Conservation (phyloP, 192 early-diverging fungal genomes). For the Entrophospora sp. region DNA sequence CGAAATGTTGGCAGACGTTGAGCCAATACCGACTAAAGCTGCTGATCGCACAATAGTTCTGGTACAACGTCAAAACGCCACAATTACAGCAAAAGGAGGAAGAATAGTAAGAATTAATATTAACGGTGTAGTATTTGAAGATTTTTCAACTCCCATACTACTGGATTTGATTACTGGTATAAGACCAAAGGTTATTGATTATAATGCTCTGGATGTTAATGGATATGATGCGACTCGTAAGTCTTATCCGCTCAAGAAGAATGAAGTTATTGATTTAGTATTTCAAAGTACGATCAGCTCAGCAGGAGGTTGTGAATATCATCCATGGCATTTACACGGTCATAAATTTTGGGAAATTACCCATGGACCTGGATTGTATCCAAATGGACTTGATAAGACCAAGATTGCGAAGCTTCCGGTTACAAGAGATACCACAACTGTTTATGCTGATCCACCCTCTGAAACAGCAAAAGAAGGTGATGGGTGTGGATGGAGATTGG, state of each 20-base stretch:
- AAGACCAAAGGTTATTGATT: neutral
- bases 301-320: constrained; percentile 17
- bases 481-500: neutral
- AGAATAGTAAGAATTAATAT: constrained; percentile 21
- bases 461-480: neutral
- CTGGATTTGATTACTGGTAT: neutral
- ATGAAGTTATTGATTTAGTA: constrained; percentile 28
- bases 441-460: neutral
- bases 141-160: constrained; percentile 10
- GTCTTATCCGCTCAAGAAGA: constrained; percentile 24
- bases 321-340: constrained; percentile 31
- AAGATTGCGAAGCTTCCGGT: neutral
- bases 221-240: constrained; percentile 23
- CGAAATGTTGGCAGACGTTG: constrained; percentile 9
- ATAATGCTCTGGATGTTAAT: neutral
- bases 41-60: constrained; percentile 19
- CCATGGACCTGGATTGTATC: constrained; percentile 23
- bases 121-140: constrained; percentile 18
- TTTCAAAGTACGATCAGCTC: constrained; percentile 20
- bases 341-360: constrained; percentile 28
- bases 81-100: neutral
- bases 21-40: neutral
- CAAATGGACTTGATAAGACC: neutral
- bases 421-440: neutral
- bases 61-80: constrained; percentile 2